Conservation (phyloP, 192 early-diverging fungal genomes). For the Backusella australiensis region DNA sequence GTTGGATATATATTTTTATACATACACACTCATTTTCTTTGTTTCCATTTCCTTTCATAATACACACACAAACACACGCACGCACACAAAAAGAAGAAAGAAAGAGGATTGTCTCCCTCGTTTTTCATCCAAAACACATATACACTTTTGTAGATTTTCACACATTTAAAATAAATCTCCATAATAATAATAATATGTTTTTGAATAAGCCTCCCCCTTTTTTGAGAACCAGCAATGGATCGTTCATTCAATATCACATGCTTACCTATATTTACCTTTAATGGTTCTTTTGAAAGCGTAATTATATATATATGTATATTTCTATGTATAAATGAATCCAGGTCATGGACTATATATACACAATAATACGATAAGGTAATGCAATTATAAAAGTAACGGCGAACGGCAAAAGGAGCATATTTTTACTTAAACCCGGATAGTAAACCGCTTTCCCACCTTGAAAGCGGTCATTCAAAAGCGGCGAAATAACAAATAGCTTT, state of each 20-base stretch:
- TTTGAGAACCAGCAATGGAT: background rate
- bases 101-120: background rate
- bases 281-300: too few species aligned
- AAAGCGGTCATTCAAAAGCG: background rate
- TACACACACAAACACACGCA: background rate
- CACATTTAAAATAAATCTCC: background rate
- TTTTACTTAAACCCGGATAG: background rate
- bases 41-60: constrained; percentile 2
- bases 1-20: background rate
- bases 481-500: background rate
- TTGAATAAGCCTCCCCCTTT: background rate
- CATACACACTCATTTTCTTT: background rate
- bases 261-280: background rate
- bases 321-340: background rate
- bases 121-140: background rate
- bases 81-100: background rate
- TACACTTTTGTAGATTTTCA: background rate
- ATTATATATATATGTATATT: background rate
- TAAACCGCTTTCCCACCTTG: background rate
- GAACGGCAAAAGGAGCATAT: background rate
- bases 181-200: background rate
- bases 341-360: background rate
- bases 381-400: background rate
- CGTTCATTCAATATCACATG: background rate
- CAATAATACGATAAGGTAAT: too few species aligned